Percentiles rank a stretch among this genome's conserved stretches.
Conservation (phyloP, 768 basidiomycete species). For the Steccherinum ochraceum region DNA sequence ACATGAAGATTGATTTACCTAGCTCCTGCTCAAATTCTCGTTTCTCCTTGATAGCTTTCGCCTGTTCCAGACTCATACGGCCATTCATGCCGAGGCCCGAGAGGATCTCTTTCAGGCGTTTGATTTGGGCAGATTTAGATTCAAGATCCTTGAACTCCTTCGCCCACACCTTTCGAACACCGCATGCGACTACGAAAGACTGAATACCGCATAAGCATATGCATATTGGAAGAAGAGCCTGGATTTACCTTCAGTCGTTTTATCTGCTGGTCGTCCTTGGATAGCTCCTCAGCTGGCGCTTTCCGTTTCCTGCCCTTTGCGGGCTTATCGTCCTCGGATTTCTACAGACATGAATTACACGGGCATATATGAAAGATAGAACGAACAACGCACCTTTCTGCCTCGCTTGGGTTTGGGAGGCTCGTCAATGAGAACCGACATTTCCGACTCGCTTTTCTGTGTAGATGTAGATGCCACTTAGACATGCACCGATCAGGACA, state of each 20-base stretch:
- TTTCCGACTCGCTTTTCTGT: conserved; percentile 49
- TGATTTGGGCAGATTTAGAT: conserved; percentile 55
- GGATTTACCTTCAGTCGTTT: conserved; percentile 61
- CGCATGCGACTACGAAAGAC: conserved; percentile 69
- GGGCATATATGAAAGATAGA: background rate
- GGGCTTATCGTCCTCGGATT: background rate
- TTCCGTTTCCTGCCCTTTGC: conserved; percentile 26
- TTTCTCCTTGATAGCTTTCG: conserved; percentile 63
- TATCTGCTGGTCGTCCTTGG: conserved; percentile 68
- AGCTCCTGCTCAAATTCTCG: conserved; percentile 77
- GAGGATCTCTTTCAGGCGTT: conserved; percentile 57
- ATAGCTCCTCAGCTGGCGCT: conserved; percentile 20
- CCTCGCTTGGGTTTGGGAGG: conserved; percentile 36
- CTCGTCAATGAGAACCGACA: conserved; percentile 56
- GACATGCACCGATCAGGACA: too few species aligned
- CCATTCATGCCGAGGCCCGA: conserved; percentile 67
- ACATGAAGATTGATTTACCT: conserved; percentile 36
- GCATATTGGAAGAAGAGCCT: background rate
- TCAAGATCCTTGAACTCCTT: conserved; percentile 45
- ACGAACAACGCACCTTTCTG: conserved; percentile 18
- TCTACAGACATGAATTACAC: background rate
- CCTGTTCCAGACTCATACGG: conserved; percentile 73
- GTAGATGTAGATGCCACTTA: too few species aligned
- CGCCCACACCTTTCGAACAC: conserved; percentile 71
- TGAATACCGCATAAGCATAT: conserved; percentile 19